Conservation (phyloP, 2,329 filamentous ascomycete genomes). For the Aureobasidium pullulans region DNA sequence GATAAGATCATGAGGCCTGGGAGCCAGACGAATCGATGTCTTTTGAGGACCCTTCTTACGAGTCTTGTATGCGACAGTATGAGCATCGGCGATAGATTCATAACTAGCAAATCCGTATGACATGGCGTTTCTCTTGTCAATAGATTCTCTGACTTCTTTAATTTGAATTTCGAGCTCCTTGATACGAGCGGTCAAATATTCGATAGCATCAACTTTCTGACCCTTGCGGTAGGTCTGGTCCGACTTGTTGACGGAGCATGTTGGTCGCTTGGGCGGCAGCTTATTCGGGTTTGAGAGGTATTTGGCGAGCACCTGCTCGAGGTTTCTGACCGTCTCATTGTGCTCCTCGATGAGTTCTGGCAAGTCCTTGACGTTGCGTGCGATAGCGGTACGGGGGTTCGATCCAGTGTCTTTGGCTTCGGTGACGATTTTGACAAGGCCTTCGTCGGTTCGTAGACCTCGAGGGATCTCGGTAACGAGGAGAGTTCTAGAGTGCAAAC, state of each 20-base stretch:
- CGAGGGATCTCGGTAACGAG: constrained; percentile 77
- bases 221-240: constrained; percentile 62
- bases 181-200: constrained; percentile 83
- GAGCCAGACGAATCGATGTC: constrained; percentile 69
- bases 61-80: constrained; percentile 74
- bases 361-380: constrained; percentile 84
- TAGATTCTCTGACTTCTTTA: constrained; percentile 68
- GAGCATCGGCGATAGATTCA: constrained; percentile 77
- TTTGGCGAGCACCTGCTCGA: constrained; percentile 78
- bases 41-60: constrained; percentile 75
- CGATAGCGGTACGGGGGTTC: constrained; percentile 72
- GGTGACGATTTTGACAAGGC: constrained; percentile 76
- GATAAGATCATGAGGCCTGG: constrained; percentile 83
- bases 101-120: constrained; percentile 93
- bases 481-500: constrained; percentile 65
- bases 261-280: constrained; percentile 68
- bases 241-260: constrained; percentile 71
- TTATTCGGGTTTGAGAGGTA: constrained; percentile 83
- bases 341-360: constrained; percentile 81
- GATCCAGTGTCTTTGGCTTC: constrained; percentile 69
- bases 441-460: constrained; percentile 72
- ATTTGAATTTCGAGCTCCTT: constrained; percentile 75
- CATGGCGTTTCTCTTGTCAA: constrained; percentile 84
- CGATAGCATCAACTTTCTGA: constrained; percentile 85
- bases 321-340: constrained; percentile 66